These are phyloP conservation scores for Globisporangium sylvaticum DNA, from an alignment of 352 stramenopile genomes.

Conservation along the genomic window DNA sequence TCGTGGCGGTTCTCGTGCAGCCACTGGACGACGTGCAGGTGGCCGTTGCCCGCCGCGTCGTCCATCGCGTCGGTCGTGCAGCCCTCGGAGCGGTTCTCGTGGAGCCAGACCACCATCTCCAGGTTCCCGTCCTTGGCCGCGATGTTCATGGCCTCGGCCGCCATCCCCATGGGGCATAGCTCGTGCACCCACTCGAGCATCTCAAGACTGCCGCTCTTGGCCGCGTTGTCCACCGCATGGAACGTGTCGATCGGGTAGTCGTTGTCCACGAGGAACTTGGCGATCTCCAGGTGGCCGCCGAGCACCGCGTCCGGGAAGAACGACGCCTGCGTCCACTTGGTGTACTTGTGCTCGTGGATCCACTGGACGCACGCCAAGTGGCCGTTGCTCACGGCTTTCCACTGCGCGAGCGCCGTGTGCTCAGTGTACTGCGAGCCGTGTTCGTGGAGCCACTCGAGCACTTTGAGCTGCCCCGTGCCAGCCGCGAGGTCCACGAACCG, in stretches of 20 bases:
- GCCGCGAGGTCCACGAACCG: slow-evolving; percentile 13
- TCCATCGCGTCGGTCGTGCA: slow-evolving; percentile 25
- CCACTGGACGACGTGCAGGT: slow-evolving; percentile 23
- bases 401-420: slow-evolving; percentile 9
- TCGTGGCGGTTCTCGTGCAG: slow-evolving; percentile 20
- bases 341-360: slow-evolving; percentile 8
- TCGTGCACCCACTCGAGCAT: slow-evolving; percentile 19
- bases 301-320: slow-evolving; percentile 12
- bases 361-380: slow-evolving; percentile 11
- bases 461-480: slow-evolving; percentile 7
- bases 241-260: slow-evolving; percentile 13
- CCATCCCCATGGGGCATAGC: slow-evolving; percentile 9
- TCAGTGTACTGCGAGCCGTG: slow-evolving; percentile 7
- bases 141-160: slow-evolving; percentile 17
- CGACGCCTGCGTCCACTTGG: slow-evolving; percentile 8
- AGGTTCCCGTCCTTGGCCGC: slow-evolving; percentile 15
- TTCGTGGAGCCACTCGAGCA: slow-evolving; percentile 19
- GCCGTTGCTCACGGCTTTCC: slow-evolving; percentile 13
- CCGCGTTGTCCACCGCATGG: slow-evolving; percentile 11
- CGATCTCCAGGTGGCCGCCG: slow-evolving; percentile 11
- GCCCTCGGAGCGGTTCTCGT: slow-evolving; percentile 20
- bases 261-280: slow-evolving; percentile 14
- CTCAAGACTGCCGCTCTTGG: slow-evolving; percentile 13
- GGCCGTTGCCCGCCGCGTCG: slow-evolving; percentile 21
- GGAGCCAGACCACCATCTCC: slow-evolving; percentile 16